Conservation (phyloP, 2,329 filamentous ascomycete species). For the Ascosphaera apis region DNA sequence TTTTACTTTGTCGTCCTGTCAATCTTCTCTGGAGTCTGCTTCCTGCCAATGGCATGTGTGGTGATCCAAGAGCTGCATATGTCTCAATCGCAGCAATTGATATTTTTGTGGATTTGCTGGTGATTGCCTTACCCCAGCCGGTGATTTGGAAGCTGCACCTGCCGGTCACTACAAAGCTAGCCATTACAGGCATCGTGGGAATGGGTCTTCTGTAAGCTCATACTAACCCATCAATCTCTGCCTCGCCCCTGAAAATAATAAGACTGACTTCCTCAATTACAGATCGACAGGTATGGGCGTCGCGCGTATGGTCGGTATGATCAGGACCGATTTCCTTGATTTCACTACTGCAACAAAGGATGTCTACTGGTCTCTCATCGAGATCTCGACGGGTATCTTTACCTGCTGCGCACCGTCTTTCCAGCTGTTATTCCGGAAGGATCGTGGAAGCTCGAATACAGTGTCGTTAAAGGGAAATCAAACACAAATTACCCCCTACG, state of each 20-base stretch:
- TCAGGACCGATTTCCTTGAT: neutral
- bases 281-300: neutral
- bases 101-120: neutral
- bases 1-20: neutral
- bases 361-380: neutral
- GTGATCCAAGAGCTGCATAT: neutral
- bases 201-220: neutral
- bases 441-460: neutral
- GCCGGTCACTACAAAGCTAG: neutral
- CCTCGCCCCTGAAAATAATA: too few species aligned
- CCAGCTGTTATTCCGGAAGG: neutral
- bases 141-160: neutral
- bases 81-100: neutral
- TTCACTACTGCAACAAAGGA: neutral
- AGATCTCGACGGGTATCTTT: slow-evolving; percentile 1
- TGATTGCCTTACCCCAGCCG: neutral
- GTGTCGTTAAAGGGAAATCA: neutral
- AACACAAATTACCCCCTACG: neutral
- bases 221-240: too few species aligned
- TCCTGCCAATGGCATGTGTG: neutral
- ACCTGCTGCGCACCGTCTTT: neutral
- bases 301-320: neutral
- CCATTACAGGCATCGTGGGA: neutral
- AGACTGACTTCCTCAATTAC: too few species aligned
- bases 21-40: neutral